Evolutionary conservation across 169 alveolate genomes (phyloP).

Genomic region (Plasmodium vivax): DNA sequence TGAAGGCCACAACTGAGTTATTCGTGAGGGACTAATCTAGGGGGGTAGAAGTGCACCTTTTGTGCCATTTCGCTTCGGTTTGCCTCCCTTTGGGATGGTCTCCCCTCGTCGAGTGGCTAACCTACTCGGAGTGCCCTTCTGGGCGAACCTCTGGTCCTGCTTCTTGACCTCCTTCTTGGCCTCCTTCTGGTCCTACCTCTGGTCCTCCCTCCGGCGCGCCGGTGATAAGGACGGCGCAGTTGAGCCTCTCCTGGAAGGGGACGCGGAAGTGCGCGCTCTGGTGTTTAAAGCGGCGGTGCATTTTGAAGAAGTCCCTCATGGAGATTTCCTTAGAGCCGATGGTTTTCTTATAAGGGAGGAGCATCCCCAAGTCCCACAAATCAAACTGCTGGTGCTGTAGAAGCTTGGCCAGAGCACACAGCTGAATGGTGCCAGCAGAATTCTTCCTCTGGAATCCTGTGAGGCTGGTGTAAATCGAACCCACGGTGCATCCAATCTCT

Average conservation of each 20-base stretch:
- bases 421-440: slow-evolving; percentile 81
- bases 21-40: not conserved
- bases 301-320: slow-evolving; percentile 63
- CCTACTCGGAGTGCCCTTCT: not conserved
- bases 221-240: slow-evolving; percentile 52
- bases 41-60: too few species aligned
- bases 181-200: too few species aligned
- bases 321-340: slow-evolving; percentile 78
- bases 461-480: slow-evolving; percentile 81
- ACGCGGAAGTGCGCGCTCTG: slow-evolving; percentile 53
- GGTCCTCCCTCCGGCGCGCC: slow-evolving; percentile 9
- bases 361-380: slow-evolving; percentile 85
- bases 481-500: slow-evolving; percentile 82
- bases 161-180: too few species aligned
- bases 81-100: too few species aligned
- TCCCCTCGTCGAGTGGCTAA: not conserved
- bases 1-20: not conserved
- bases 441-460: slow-evolving; percentile 81
- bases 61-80: too few species aligned
- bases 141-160: not conserved
- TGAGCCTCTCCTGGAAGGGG: slow-evolving; percentile 13
- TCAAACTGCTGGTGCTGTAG: slow-evolving; percentile 71
- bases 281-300: slow-evolving; percentile 32
- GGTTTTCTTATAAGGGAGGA: slow-evolving; percentile 78
- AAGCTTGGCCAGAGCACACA: slow-evolving; percentile 81